A percentile compares a stretch with the other conserved stretches of the same genome.
phyloP scores from a whole-genome alignment of 331 rosid genomes.

The Rosa hybrid region DNA sequence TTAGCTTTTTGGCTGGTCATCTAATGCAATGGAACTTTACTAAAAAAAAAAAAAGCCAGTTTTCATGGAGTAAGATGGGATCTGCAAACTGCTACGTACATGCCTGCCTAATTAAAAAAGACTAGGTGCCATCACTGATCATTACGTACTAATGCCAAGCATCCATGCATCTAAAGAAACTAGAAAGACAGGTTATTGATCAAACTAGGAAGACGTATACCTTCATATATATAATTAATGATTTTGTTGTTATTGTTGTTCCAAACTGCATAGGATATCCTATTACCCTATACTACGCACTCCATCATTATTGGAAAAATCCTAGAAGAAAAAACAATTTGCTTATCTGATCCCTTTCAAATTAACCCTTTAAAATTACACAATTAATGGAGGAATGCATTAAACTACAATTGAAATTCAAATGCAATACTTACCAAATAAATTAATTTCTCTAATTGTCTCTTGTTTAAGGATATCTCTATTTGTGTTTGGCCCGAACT shows the following conservation, averaged over 20 bases:
- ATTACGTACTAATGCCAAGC: neutral
- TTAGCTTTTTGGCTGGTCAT: too few species aligned
- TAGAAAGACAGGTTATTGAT: neutral
- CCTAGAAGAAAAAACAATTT: too few species aligned
- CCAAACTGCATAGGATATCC: too few species aligned
- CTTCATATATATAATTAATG: too few species aligned
- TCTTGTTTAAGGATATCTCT: too few species aligned
- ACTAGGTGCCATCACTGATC: neutral
- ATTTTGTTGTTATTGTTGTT: too few species aligned
- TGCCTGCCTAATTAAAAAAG: neutral
- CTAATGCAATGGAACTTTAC: too few species aligned
- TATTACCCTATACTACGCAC: too few species aligned
- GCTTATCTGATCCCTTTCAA: neutral
- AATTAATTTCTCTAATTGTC: neutral
- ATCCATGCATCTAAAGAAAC: neutral
- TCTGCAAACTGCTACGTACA: neutral
- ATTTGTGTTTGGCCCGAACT: too few species aligned
- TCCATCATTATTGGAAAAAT: too few species aligned
- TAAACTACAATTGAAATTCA: neutral
- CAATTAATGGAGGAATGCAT: neutral
- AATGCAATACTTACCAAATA: neutral
- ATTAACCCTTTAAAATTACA: neutral
- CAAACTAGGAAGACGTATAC: too few species aligned
- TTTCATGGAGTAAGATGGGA: neutral
- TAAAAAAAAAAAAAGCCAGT: neutral